Conservation (phyloP, 1,284 basidiomycete species). For the Irpex rosettiformis region DNA sequence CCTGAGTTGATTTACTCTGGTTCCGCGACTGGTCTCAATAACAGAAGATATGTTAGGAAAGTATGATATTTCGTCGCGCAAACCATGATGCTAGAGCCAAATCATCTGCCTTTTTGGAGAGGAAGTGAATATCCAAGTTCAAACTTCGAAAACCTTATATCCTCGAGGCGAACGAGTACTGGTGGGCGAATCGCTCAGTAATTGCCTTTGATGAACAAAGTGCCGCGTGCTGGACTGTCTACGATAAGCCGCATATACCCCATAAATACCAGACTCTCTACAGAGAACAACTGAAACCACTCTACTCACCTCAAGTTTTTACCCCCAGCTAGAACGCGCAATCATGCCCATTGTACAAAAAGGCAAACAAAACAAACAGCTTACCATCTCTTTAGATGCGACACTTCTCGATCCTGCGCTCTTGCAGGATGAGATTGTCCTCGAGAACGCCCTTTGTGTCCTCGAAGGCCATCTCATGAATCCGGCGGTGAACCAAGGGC, state of each 20-base stretch:
- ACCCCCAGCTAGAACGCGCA: background rate
- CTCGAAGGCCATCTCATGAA: conserved; percentile 13
- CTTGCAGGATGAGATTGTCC: conserved; percentile 13
- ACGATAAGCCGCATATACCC: background rate
- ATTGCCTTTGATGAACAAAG: background rate
- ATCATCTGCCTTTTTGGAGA: too few relatives aligned
- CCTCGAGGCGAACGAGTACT: background rate
- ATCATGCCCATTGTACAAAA: background rate
- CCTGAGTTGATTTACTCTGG: too few relatives aligned
- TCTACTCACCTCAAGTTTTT: background rate
- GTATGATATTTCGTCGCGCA: too few relatives aligned
- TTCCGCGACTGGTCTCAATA: background rate
- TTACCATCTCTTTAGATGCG: conserved; percentile 4
- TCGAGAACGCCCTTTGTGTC: conserved; percentile 14
- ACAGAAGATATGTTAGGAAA: too few relatives aligned
- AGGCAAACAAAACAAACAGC: background rate
- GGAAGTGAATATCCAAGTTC: background rate
- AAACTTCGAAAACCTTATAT: background rate
- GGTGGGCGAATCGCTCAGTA: background rate
- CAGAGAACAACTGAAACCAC: background rate
- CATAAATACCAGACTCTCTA: background rate
- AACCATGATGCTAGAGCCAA: too few relatives aligned
- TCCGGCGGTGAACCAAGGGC: background rate
- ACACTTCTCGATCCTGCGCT: conserved; percentile 4
- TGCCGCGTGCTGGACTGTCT: background rate